These are phyloP conservation scores for Fusarium tjaetaba DNA, from an alignment of 2,329 filamentous ascomycete genomes.

Conservation along the genomic window DNA sequence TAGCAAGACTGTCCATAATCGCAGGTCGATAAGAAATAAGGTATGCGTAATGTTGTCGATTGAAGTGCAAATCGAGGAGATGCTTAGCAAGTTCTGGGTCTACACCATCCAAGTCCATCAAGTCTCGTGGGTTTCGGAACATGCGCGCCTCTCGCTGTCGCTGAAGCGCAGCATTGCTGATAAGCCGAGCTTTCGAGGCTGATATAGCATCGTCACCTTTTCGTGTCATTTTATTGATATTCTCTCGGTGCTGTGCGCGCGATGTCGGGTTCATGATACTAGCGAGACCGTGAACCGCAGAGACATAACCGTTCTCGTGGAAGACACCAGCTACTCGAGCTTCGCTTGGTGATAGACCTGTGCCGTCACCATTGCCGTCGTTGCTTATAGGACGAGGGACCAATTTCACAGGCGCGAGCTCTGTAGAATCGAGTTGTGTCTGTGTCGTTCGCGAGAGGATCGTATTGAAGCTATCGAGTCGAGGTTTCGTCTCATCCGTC, in stretches of 20 bases:
- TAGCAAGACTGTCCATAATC: constrained; percentile 51
- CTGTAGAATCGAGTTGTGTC: constrained; percentile 18
- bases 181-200: constrained; percentile 47
- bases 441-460: constrained; percentile 36
- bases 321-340: constrained; percentile 49
- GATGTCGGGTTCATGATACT: constrained; percentile 49
- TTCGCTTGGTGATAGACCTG: constrained; percentile 47
- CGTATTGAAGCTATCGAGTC: constrained; percentile 39
- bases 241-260: constrained; percentile 42
- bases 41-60: constrained; percentile 51
- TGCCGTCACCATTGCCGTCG: constrained; percentile 44
- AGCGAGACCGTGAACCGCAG: constrained; percentile 48
- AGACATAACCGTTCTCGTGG: constrained; percentile 49
- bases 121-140: constrained; percentile 44
- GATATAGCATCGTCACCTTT: constrained; percentile 44
- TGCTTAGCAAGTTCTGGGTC: constrained; percentile 49
- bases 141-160: constrained; percentile 47
- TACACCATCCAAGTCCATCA: constrained; percentile 50
- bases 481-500: constrained; percentile 39
- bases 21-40: constrained; percentile 52
- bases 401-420: constrained; percentile 30
- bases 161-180: constrained; percentile 50
- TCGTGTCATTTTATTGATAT: constrained; percentile 43
- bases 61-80: constrained; percentile 52
- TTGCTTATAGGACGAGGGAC: constrained; percentile 43